Base-by-base conservation (phyloP, 1,284 basidiomycete species). In the Somion occarium region DNA sequence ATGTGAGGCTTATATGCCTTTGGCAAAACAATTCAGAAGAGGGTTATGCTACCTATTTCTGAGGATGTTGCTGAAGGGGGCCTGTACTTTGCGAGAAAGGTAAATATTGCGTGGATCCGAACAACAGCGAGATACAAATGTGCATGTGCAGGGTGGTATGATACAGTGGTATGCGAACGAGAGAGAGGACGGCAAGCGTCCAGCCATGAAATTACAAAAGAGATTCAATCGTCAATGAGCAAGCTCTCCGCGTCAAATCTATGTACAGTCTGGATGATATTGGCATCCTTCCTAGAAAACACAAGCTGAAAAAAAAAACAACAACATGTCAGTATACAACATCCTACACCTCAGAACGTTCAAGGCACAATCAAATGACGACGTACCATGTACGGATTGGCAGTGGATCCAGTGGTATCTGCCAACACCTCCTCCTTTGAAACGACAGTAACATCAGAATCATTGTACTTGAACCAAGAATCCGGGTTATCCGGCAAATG, bases 381-480 rank as follows among this genome's bases (percentile, higher is more conserved):
- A 74, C 85, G 54, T 56, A 89, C 89, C 70, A 91, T 72, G 69
- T 91, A 91, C 22, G 88, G 88, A 62, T 91, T 91, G 19, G 87
- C 88, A 42, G 82, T 91, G 13, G 79, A 85, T 18, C 87, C 88
- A 18, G 88, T 90, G 30, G 88, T 88, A 69, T 91, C 85, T 18
- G 80, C 83, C 43, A 91, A 70, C 3, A 91, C 86, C 59, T 91
- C 88, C 3, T 80, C 79, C 66, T 89, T 89, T n/a, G 73, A 65
- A 1, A 88, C 86, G 22, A 80, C 73, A 3, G 80, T 78, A 5
- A 97, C 91, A 52, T 80, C 82, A 39, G 91, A 90, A 64, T 96
- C 93, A 64, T 95, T 95, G 72, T 94, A 97, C 69, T 96, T 97
- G 78, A 94, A 93, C 91, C 93, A 97, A 45, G 82, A 78, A 53